Percentiles rank a stretch among this genome's conserved stretches.
Conservation (phyloP, 257 asterid species). For the Echites panduratus region DNA sequence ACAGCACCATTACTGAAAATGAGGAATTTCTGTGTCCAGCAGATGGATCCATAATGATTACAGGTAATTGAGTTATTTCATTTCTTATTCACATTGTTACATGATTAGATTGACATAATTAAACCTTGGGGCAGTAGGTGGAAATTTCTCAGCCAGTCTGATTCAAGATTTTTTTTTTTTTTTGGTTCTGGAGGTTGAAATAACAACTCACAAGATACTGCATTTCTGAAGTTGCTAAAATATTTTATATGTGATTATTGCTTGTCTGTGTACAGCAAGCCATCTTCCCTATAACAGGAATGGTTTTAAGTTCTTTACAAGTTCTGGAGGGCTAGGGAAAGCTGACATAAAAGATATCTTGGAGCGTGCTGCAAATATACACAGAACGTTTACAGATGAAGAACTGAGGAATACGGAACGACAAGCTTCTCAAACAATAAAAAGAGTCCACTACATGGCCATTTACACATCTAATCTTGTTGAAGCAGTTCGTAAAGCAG, state of each 20-base stretch:
- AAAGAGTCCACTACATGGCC: constrained; percentile 80
- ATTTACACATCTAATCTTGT: constrained; percentile 87
- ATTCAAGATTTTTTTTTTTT: neutral
- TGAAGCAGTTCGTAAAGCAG: constrained; percentile 89
- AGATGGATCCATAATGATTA: constrained; percentile 95
- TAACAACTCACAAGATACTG: neutral
- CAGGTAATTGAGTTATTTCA: constrained; percentile 42
- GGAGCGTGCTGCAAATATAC: constrained; percentile 71
- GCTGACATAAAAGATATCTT: constrained; percentile 88
- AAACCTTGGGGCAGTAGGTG: neutral
- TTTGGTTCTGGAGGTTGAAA: neutral
- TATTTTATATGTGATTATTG: constrained; percentile 19
- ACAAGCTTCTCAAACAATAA: constrained; percentile 45
- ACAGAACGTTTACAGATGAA: constrained; percentile 53
- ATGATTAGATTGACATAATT: neutral
- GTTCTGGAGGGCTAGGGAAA: constrained; percentile 92
- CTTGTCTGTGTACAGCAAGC: constrained; percentile 68
- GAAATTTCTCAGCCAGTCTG: neutral
- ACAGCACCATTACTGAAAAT: constrained; percentile 67
- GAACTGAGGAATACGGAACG: constrained; percentile 36
- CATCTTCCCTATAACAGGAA: constrained; percentile 98
- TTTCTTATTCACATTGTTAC: neutral
- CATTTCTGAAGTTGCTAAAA: neutral
- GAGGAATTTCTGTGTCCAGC: constrained; percentile 73
- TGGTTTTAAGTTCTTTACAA: constrained; percentile 93